Conservation (phyloP, 2,329 filamentous ascomycete genomes). For the Paraconiothyrium brasiliense region DNA sequence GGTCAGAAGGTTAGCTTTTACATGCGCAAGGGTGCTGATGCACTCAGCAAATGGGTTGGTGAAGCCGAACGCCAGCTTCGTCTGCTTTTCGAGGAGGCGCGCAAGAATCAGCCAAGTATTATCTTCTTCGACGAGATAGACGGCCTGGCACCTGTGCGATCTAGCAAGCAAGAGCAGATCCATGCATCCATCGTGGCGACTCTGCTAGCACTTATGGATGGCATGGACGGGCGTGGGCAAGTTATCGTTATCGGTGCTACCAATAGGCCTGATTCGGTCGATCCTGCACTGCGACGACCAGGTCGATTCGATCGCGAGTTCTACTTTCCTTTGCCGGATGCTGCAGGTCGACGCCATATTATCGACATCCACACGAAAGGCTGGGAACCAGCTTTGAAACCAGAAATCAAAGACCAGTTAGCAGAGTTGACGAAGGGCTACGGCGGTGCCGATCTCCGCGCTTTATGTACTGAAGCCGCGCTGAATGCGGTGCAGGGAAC, state of each 20-base stretch:
- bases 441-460: constrained; percentile 92
- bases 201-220: constrained; percentile 61
- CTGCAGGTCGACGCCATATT: constrained; percentile 82
- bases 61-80: constrained; percentile 96
- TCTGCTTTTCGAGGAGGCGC: constrained; percentile 92
- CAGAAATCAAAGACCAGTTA: constrained; percentile 81
- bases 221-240: constrained; percentile 69
- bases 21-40: constrained; percentile 98
- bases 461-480: constrained; percentile 93
- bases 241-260: constrained; percentile 99
- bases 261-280: constrained; percentile 94
- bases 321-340: constrained; percentile 92
- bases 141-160: constrained; percentile 91
- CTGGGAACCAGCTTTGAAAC: constrained; percentile 81
- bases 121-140: constrained; percentile 99
- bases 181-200: constrained; percentile 84
- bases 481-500: constrained; percentile 95
- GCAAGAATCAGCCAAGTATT: constrained; percentile 96
- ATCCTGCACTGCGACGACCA: constrained; percentile 91
- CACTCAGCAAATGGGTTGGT: constrained; percentile 97
- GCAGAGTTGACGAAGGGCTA: constrained; percentile 94
- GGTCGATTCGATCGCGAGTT: constrained; percentile 98
- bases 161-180: constrained; percentile 98
- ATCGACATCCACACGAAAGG: constrained; percentile 94
- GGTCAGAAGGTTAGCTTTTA: constrained; percentile 98